These are phyloP conservation scores for Xylaria sp. DNA, from an alignment of 2,329 filamentous ascomycete species.

Conservation along the genomic window DNA sequence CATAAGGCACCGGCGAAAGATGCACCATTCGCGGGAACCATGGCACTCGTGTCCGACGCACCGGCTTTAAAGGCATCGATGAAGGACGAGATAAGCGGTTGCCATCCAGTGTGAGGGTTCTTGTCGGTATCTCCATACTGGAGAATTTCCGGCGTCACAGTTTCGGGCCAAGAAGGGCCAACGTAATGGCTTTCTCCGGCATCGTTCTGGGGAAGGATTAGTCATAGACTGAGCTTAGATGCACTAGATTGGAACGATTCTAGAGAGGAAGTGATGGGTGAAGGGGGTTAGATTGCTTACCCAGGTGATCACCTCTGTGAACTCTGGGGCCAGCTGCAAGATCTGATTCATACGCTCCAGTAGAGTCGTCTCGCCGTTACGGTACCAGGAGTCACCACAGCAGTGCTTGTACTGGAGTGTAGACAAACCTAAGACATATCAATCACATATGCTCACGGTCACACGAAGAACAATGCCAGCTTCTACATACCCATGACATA, in stretches of 20 bases:
- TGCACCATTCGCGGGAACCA: slow-evolving; percentile 38
- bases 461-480: slow-evolving; percentile 4
- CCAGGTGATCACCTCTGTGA: slow-evolving; percentile 51
- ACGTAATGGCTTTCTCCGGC: slow-evolving; percentile 53
- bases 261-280: background rate
- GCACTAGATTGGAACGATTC: background rate
- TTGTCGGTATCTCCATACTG: slow-evolving; percentile 47
- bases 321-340: slow-evolving; percentile 48
- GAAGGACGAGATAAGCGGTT: slow-evolving; percentile 51
- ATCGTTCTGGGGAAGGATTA: slow-evolving; percentile 45
- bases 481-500: slow-evolving; percentile 50
- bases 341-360: slow-evolving; percentile 52
- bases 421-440: slow-evolving; percentile 43
- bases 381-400: slow-evolving; percentile 49
- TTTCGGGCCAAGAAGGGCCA: slow-evolving; percentile 49
- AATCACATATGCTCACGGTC: slow-evolving; percentile 7
- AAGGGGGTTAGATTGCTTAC: slow-evolving; percentile 26
- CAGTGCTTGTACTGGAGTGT: slow-evolving; percentile 50
- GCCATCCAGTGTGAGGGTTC: slow-evolving; percentile 50
- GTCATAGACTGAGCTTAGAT: background rate
- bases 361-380: slow-evolving; percentile 50
- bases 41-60: slow-evolving; percentile 35
- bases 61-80: slow-evolving; percentile 50
- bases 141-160: slow-evolving; percentile 43
- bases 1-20: slow-evolving; percentile 49